A percentile compares a stretch with the other conserved stretches of the same genome.
Conservation (phyloP, 2,329 filamentous ascomycete genomes). For the Verticillium alfalfae region DNA sequence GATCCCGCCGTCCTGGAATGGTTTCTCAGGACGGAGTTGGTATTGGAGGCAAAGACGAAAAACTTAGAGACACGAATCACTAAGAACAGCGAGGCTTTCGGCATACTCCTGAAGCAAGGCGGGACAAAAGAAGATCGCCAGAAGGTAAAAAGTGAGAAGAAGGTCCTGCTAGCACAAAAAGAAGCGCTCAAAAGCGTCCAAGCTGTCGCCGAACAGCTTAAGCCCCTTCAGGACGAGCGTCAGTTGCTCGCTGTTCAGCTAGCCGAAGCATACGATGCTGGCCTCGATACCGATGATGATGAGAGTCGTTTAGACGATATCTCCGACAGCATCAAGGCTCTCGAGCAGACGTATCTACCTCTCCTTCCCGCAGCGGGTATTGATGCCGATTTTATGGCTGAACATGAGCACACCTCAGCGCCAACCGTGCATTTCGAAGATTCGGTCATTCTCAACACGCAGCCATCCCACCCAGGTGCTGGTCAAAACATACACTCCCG, state of each 20-base stretch:
- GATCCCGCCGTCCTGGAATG: constrained; percentile 7
- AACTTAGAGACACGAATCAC: constrained; percentile 35
- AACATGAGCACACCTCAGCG: constrained; percentile 2
- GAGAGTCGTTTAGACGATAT: constrained; percentile 45
- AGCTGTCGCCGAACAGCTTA: constrained; percentile 35
- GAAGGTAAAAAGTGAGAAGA: constrained; percentile 44
- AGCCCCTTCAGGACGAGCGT: constrained; percentile 33
- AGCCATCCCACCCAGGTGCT: constrained; percentile 16
- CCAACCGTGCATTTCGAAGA: constrained; percentile 3
- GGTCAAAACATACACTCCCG: neutral
- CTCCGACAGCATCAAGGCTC: constrained; percentile 30
- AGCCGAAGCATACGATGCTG: constrained; percentile 43
- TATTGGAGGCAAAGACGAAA: constrained; percentile 28
- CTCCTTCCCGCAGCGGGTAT: constrained; percentile 39
- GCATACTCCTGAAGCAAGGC: constrained; percentile 38
- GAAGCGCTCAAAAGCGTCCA: constrained; percentile 34
- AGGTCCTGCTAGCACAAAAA: constrained; percentile 39
- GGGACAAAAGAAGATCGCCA: constrained; percentile 38
- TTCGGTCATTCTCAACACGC: constrained; percentile 16
- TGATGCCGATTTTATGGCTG: constrained; percentile 32
- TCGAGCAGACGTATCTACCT: constrained; percentile 34
- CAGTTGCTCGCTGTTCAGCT: constrained; percentile 42
- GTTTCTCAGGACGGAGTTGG: constrained; percentile 20
- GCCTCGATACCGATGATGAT: constrained; percentile 45
- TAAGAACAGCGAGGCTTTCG: constrained; percentile 43